phyloP scores from a whole-genome alignment of 2,329 filamentous ascomycete species.

The Trichoderma polysporum region DNA sequence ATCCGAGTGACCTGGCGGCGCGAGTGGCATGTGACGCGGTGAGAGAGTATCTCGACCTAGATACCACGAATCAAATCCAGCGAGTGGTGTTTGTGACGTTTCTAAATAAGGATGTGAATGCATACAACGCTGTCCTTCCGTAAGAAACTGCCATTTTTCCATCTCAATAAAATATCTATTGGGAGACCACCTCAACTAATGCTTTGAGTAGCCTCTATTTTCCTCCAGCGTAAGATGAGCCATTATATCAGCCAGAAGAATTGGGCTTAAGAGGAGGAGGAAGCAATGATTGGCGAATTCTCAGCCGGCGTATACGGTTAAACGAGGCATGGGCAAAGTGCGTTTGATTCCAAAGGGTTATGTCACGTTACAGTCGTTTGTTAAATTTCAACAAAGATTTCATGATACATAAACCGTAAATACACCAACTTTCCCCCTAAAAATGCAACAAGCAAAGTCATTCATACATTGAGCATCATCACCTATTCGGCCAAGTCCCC shows the following conservation, averaged over 20 bases:
- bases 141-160: conserved; percentile 38
- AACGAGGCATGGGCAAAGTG: neutral
- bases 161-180: neutral
- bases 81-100: conserved; percentile 86
- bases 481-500: neutral
- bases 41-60: conserved; percentile 52
- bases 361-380: neutral
- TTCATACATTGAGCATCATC: conserved; percentile 1
- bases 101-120: conserved; percentile 69
- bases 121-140: conserved; percentile 72
- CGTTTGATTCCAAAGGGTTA: neutral
- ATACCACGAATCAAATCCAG: conserved; percentile 52
- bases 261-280: neutral
- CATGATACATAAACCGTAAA: neutral
- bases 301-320: neutral
- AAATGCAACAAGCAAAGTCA: conserved; percentile 6
- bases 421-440: neutral
- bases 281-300: neutral
- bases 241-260: neutral
- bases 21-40: conserved; percentile 64
- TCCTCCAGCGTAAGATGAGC: neutral
- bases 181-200: no score
- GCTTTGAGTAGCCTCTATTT: neutral
- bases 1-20: conserved; percentile 73
- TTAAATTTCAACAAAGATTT: neutral